Evolutionary conservation across 2,329 filamentous ascomycete genomes (phyloP), one percentile per base, ranked within the genome.

Genomic region (Colletotrichum destructivum): DNA sequence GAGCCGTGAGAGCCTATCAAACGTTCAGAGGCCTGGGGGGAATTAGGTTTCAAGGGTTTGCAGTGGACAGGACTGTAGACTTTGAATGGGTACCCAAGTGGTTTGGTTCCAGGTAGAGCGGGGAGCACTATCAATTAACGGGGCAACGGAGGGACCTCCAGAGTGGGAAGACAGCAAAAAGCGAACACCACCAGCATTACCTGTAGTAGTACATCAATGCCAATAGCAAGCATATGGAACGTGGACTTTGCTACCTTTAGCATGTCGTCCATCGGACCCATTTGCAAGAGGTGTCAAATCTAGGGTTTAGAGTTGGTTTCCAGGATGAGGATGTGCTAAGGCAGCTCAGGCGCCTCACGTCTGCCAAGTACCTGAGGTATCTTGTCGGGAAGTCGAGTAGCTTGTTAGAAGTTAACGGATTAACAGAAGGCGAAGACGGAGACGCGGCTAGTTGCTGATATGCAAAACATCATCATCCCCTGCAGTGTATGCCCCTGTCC

Each of bases 1-100:
- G 44, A 49, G 44, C 23, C 38, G 59, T 21, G 35, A n/a, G n/a
- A 40, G 59, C 44, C 46, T 62, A 62, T 62, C 59, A 40, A 38
- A 51, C 16, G 31, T 38, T 21, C 35, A 18, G 42, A 42, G 59
- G 13, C 35, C 18, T 8, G 31, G 60, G 46, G 46, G n/a, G 18
- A 16, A 35, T 40, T 42, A 31, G 47, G 47, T 31, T 54, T 54
- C 60, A 42, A 44, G 35, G 21, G 38, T 63, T 21, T 26, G 35
- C 38, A 38, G 61, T 21, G 61, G 47, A 16, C 47, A 54, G 21
- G 13, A 15, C 18, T 63, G 38, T 16, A n/a, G 21, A 15, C 49
- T 31, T 31, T 62, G n/a, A 40, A 52, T 51, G 31, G 59, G 40
- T 26, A 40, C 35, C 8, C 31, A 21, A 56, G 54, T 13, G n/a